Conservation (phyloP, 805 yeast species). For the Barnettozyma siamensis region DNA sequence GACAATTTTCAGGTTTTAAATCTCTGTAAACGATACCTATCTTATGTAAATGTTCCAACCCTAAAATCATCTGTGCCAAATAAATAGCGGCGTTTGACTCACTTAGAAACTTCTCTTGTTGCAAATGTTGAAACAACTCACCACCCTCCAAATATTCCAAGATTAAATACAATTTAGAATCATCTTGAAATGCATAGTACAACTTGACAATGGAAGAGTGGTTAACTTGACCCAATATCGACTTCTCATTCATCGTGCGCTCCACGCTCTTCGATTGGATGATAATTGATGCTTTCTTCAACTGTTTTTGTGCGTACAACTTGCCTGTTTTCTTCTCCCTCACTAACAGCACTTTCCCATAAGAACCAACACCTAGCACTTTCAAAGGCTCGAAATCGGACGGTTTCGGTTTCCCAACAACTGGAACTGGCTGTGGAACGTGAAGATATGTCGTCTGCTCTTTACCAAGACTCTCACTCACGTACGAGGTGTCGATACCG, state of each 20-base stretch:
- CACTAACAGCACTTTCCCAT: conserved; percentile 80
- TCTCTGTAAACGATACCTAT: conserved; percentile 95
- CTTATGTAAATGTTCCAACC: conserved; percentile 88
- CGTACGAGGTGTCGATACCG: conserved; percentile 37
- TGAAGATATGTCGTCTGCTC: neutral
- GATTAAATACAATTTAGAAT: conserved; percentile 64
- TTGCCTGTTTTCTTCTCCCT: conserved; percentile 55
- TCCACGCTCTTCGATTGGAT: conserved; percentile 54
- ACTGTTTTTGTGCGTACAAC: conserved; percentile 80
- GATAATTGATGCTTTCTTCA: conserved; percentile 74
- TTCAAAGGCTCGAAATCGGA: conserved; percentile 67
- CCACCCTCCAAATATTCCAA: conserved; percentile 88
- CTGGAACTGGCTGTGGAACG: neutral
- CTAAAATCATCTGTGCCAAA: conserved; percentile 89
- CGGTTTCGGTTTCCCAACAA: conserved; percentile 23
- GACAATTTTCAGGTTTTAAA: conserved; percentile 91
- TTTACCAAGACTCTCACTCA: conserved; percentile 12
- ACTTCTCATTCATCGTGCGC: conserved; percentile 74
- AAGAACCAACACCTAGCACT: conserved; percentile 83
- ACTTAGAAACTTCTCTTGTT: conserved; percentile 86
- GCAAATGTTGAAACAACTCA: conserved; percentile 89
- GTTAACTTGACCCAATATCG: conserved; percentile 61
- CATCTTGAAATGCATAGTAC: conserved; percentile 80
- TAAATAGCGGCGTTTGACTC: conserved; percentile 92
- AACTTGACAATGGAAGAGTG: conserved; percentile 81